Percentiles rank a stretch among this genome's conserved stretches.
These are phyloP conservation scores for Zygoascus biomembranicola DNA, from an alignment of 805 yeast genomes.

Conservation along the genomic window DNA sequence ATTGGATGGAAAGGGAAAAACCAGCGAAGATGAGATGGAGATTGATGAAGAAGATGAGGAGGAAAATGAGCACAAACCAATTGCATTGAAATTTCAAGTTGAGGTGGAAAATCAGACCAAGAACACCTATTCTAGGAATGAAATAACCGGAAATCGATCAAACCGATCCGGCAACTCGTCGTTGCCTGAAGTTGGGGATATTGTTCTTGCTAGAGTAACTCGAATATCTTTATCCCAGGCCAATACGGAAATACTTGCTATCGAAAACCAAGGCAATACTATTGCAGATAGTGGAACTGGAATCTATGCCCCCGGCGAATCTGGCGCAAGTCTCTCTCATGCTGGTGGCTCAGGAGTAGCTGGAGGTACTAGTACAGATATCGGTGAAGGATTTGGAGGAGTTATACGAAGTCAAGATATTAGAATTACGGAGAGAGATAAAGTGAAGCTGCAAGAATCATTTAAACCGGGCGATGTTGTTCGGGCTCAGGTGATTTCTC, in stretches of 20 bases:
- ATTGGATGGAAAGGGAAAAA: slow-evolving; percentile 9
- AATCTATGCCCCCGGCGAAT: slow-evolving; percentile 36
- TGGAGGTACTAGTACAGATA: slow-evolving; percentile 34
- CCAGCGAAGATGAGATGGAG: slow-evolving; percentile 16
- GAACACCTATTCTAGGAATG: slow-evolving; percentile 14
- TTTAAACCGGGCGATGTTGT: slow-evolving; percentile 91
- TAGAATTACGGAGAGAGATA: slow-evolving; percentile 84
- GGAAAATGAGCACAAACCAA: slow-evolving; percentile 5
- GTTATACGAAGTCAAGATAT: slow-evolving; percentile 81
- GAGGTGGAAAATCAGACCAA: slow-evolving; percentile 20
- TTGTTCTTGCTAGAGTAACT: slow-evolving; percentile 68
- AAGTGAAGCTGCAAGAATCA: slow-evolving; percentile 66
- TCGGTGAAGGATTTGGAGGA: slow-evolving; percentile 86
- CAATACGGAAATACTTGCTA: slow-evolving; percentile 63
- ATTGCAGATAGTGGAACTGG: slow-evolving; percentile 62
- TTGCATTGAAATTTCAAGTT: slow-evolving; percentile 12
- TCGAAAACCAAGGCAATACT: slow-evolving; percentile 52
- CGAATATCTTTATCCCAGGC: slow-evolving; percentile 64
- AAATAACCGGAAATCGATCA: slow-evolving; percentile 12
- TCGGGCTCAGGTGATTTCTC: slow-evolving; percentile 66
- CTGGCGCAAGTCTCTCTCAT: slow-evolving; percentile 21
- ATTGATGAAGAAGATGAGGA: slow-evolving; percentile 17
- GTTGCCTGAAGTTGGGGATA: slow-evolving; percentile 76
- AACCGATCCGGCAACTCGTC: slow-evolving; percentile 14
- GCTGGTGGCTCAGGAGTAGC: slow-evolving; percentile 22